Conservation (phyloP, 2,329 filamentous ascomycete genomes). For the Didymella segeticola region DNA sequence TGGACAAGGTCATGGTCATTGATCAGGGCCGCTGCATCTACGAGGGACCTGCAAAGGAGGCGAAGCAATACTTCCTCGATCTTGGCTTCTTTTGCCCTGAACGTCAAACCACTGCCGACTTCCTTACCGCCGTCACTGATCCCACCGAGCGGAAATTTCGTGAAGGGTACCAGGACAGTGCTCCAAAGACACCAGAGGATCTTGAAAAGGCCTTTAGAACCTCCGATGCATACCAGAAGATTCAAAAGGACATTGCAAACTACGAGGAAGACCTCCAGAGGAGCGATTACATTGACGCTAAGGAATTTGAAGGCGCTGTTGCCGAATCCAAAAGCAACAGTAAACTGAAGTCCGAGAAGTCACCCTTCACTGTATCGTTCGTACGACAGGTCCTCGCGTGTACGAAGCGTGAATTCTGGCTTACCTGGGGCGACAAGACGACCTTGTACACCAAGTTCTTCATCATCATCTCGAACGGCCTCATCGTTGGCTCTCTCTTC, state of each 20-base stretch:
- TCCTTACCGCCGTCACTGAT: constrained; percentile 78
- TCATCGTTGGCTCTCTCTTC: constrained; percentile 82
- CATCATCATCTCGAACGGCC: constrained; percentile 74
- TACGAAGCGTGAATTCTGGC: constrained; percentile 77
- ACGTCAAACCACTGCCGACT: constrained; percentile 76
- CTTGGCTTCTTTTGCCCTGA: constrained; percentile 68
- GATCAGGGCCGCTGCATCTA: constrained; percentile 74
- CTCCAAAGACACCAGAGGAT: constrained; percentile 73
- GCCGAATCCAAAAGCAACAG: constrained; percentile 66
- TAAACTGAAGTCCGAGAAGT: constrained; percentile 69
- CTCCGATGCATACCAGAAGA: constrained; percentile 66
- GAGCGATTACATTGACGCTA: constrained; percentile 66
- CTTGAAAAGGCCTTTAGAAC: constrained; percentile 71
- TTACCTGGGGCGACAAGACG: constrained; percentile 76
- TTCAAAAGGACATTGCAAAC: constrained; percentile 66
- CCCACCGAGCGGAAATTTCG: constrained; percentile 73
- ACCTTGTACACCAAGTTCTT: constrained; percentile 77
- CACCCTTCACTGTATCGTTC: constrained; percentile 79
- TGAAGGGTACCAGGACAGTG: constrained; percentile 61
- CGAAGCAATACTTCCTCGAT: constrained; percentile 70
- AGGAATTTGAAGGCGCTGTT: constrained; percentile 70
- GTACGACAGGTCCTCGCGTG: constrained; percentile 72
- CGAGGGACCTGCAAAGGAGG: constrained; percentile 67
- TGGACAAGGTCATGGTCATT: constrained; percentile 83
- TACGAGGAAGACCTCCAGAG: constrained; percentile 66